Evolutionary conservation across 495 filamentous ascomycete species (phyloP), one percentile per base, ranked within the genome.

Genomic region (Penicillium egyptiacum): DNA sequence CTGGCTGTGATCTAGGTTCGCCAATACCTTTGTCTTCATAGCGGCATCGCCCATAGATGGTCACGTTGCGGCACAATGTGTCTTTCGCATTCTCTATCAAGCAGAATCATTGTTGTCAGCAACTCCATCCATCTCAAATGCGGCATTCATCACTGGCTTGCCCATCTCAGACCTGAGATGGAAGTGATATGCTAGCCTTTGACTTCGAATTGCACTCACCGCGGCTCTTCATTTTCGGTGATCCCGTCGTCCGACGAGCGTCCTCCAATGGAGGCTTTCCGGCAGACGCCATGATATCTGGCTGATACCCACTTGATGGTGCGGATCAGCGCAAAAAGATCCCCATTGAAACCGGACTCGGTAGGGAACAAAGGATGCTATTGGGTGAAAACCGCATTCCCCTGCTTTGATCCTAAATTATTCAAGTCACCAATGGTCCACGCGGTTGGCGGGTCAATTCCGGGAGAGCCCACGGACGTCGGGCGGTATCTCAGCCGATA

Each of bases 1-100:
- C 40, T 41, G 25, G 19, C 45, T 19, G 41, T 52, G 30, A 55
- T 20, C n/a, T 22, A 20, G 16, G 22, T 46, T 28, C 14, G 31
- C 40, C n/a, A n/a, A 44, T 67, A 83, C 81, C 89, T 77, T 91
- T 88, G 65, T 94, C 90, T 73, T 94, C 88, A 72, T 89, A 96
- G 49, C 90, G 87, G 71, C 93, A 98, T 69, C 92, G 86, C 28
- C 93, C 93, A 71, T 96, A 96, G 57, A 98, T 96, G 37, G 90
- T 83, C 12, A 98, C 86, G 71, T 98, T 96, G 60, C 92, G 86
- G 75, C 93, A 98, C 25, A 94, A 79, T 0, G 90, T 96, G 62
- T 93, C 91, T 72, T 92, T 96, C 53, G 87, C 77, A 65, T 83
- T 84, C 65, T 87, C 85, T 86, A 53, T 44, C 26, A 56, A 44